These are phyloP conservation scores for Lactarius hatsudake DNA, from an alignment of 768 basidiomycete genomes.

Conservation along the genomic window DNA sequence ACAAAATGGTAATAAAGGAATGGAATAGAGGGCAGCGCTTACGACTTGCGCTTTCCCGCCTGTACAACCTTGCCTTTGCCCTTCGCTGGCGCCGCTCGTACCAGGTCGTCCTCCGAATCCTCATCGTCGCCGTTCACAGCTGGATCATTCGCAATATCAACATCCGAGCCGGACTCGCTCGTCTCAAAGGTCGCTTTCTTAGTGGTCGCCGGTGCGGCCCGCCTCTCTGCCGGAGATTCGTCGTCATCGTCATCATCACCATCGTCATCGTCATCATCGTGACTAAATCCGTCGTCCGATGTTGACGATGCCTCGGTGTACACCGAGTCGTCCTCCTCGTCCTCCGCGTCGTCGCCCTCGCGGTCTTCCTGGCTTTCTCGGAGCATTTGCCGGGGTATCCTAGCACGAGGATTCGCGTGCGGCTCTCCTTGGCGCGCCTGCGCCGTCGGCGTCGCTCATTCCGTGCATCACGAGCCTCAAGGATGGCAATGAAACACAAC, in stretches of 20 bases:
- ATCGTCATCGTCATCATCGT: conserved; percentile 24
- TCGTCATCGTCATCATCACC: conserved; percentile 24
- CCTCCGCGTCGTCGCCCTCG: too few species aligned
- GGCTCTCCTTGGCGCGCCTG: too few species aligned
- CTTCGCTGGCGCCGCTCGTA: conserved; percentile 34
- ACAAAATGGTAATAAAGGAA: background rate
- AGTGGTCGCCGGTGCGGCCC: too few species aligned
- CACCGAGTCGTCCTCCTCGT: too few species aligned
- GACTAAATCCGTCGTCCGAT: conserved; percentile 26
- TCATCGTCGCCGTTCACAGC: conserved; percentile 33
- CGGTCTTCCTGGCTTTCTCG: too few species aligned
- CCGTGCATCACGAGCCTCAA: too few species aligned
- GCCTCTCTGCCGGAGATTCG: too few species aligned
- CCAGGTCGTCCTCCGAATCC: conserved; percentile 40
- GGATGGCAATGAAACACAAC: too few species aligned
- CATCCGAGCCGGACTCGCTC: conserved; percentile 32
- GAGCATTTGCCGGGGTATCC: too few species aligned
- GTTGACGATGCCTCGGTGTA: conserved; percentile 23
- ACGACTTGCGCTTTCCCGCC: conserved; percentile 70
- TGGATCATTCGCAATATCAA: conserved; percentile 31
- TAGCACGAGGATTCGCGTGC: too few species aligned
- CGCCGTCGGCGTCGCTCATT: too few species aligned
- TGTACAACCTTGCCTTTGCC: conserved; percentile 47
- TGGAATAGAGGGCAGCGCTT: conserved; percentile 21
- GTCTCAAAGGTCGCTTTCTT: conserved; percentile 23